Percentiles rank a stretch among this genome's conserved stretches.
phyloP scores from a whole-genome alignment of 2,329 filamentous ascomycete genomes.

The Hypoxylon sp. region DNA sequence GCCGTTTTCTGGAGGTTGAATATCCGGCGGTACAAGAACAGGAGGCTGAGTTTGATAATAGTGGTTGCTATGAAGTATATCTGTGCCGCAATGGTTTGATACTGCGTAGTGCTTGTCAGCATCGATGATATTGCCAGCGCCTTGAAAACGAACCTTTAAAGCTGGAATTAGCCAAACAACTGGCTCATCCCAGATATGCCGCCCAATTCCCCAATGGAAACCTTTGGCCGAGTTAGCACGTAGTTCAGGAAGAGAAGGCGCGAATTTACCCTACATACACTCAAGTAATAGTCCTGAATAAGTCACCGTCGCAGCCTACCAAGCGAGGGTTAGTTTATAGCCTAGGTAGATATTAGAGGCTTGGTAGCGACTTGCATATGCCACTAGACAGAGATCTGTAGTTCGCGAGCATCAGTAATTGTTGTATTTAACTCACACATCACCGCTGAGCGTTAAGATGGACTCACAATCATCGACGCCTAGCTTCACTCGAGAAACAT shows the following conservation, averaged over 20 bases:
- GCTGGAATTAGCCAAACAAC: constrained; percentile 13
- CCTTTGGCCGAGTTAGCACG: constrained; percentile 7
- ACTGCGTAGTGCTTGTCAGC: constrained; percentile 12
- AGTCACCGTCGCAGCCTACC: constrained; percentile 5
- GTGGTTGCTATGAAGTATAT: constrained; percentile 24
- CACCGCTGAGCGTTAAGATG: background rate
- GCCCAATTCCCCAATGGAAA: constrained; percentile 26
- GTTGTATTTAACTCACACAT: background rate
- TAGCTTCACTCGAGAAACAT: constrained; percentile 19
- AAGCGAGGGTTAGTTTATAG: background rate
- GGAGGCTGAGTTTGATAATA: constrained; percentile 26
- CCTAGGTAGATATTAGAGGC: background rate
- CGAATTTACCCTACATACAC: constrained; percentile 4
- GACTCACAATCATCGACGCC: constrained; percentile 25
- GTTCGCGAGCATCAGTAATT: background rate
- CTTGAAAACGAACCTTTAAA: constrained; percentile 17
- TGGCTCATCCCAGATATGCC: constrained; percentile 27
- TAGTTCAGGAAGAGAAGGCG: background rate
- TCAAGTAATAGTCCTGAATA: constrained; percentile 14
- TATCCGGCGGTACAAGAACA: constrained; percentile 25
- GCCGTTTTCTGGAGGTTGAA: constrained; percentile 24
- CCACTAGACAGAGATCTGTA: constrained; percentile 10
- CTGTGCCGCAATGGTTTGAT: constrained; percentile 20
- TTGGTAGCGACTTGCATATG: constrained; percentile 12
- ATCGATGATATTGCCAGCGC: background rate